These are phyloP conservation scores for Annulohypoxylon maeteangense DNA, from an alignment of 495 filamentous ascomycete genomes.

Conservation along the genomic window DNA sequence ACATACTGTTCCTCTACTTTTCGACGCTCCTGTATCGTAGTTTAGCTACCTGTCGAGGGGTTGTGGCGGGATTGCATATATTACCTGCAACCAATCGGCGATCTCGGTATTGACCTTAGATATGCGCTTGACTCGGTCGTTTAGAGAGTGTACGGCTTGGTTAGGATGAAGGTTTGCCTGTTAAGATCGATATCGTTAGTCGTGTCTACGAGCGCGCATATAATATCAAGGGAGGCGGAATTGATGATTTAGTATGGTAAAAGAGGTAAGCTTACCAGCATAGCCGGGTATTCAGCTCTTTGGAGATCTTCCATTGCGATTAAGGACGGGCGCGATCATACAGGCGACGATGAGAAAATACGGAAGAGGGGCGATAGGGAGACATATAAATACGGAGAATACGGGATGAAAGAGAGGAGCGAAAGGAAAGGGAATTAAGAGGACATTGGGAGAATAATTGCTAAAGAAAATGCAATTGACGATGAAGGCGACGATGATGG, in stretches of 20 bases:
- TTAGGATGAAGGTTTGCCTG: constrained; percentile 85
- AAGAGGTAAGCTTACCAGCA: constrained; percentile 77
- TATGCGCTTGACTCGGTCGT: constrained; percentile 89
- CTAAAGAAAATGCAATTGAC: constrained; percentile 29
- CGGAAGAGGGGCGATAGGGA: constrained; percentile 41
- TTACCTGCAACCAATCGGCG: constrained; percentile 96
- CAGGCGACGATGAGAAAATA: constrained; percentile 30
- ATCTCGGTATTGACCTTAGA: constrained; percentile 88
- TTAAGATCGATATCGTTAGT: constrained; percentile 27
- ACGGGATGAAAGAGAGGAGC: constrained; percentile 34
- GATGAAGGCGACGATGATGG: constrained; percentile 21
- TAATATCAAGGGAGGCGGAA: background rate
- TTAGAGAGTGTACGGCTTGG: constrained; percentile 84
- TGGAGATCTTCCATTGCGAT: constrained; percentile 75
- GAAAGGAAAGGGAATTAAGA: constrained; percentile 27
- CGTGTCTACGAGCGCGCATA: constrained; percentile 22
- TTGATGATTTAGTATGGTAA: background rate
- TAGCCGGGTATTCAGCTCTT: constrained; percentile 91
- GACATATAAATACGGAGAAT: constrained; percentile 44
- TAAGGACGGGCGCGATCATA: constrained; percentile 57
- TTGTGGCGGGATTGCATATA: constrained; percentile 32
- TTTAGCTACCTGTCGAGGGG: constrained; percentile 27
- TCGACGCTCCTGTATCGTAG: constrained; percentile 79
- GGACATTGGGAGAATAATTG: constrained; percentile 39
- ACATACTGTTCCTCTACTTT: constrained; percentile 93